phyloP scores from a whole-genome alignment of 352 stramenopile genomes.

The Globisporangium iwayamae region DNA sequence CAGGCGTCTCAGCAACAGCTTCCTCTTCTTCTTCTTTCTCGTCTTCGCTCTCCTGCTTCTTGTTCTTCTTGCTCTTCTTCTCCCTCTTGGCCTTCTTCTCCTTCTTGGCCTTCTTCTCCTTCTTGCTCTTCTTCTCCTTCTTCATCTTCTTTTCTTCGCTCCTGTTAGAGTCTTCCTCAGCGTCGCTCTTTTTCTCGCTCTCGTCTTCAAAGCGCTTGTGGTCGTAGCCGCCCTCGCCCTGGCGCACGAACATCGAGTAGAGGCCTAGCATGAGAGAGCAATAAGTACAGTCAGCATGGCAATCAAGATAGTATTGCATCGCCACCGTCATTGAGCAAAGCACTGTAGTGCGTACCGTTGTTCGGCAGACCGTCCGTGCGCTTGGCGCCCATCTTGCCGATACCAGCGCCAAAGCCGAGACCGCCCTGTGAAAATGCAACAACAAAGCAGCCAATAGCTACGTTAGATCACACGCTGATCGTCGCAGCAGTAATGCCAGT shows the following conservation, averaged over 20 bases:
- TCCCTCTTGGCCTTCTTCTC: constrained; percentile 23
- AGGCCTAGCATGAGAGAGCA: constrained; percentile 26
- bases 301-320: not conserved
- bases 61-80: constrained; percentile 13
- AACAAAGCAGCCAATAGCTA: constrained; percentile 4
- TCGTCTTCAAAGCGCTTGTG: constrained; percentile 70
- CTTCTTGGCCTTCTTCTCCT: constrained; percentile 20
- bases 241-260: constrained; percentile 84
- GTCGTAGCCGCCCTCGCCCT: constrained; percentile 67
- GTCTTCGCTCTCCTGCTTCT: constrained; percentile 13
- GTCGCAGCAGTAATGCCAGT: not conserved
- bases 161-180: constrained; percentile 24
- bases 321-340: not conserved
- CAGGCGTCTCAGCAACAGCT: constrained; percentile 2
- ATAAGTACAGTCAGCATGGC: not conserved
- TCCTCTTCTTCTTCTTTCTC: constrained; percentile 17
- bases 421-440: constrained; percentile 38
- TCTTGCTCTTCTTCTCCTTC: constrained; percentile 21
- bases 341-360: constrained; percentile 34
- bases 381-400: constrained; percentile 51
- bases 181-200: constrained; percentile 28
- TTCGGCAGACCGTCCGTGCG: constrained; percentile 71
- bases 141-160: constrained; percentile 28
- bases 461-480: not conserved
- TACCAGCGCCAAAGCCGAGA: constrained; percentile 57